Base-by-base conservation (phyloP, 2,329 filamentous ascomycete species). In the Aspergillus unguis region DNA sequence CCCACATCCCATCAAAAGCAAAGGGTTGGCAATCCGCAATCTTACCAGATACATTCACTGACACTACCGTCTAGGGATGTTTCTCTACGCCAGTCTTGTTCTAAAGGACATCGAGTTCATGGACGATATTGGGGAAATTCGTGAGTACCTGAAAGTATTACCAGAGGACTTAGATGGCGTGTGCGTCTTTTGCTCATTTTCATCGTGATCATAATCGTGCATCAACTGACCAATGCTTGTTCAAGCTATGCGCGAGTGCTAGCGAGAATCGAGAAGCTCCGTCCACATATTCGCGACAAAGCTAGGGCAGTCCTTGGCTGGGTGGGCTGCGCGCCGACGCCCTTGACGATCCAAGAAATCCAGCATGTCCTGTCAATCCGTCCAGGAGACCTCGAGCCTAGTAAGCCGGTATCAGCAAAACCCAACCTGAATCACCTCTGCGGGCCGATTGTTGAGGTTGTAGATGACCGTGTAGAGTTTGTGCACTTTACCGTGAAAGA, bases 401-500 rank as follows among this genome's bases (percentile, higher is more conserved):
- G 10, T 8, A 38, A 43, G 23, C 3, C 23, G 3, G 36, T 25
- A 44, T 29, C 25, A 6, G 6, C 28, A 10, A 37, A 11, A 6
- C 36, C 63, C 7, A 55, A 61, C 37, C 5, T 65, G 28, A 45
- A 57, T 32, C 29, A 45, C 23, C 35, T 67, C 6, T 69, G 66
- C 47, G 67, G 67, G 3, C 65, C 67, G 1, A 58, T 71, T 26
- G 50, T 71, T 3, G 68, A 71, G 51, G 36, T 65, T 23, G 54
- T 61, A 1, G 61, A 69, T 55, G 61, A 56, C 3, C 51, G 57
- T 25, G 52, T 66, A 8, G 65, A 67, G 3, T 66, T 71, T 47
- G 65, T 69, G 3, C 67, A 71, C 47, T 71, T 69, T 52, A 71
- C 66, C 3, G 67, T 61, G 11, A 63, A 68, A 45, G 60, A 69